phyloP scores from a whole-genome alignment of 768 basidiomycete species.

The Epithele typhae region DNA sequence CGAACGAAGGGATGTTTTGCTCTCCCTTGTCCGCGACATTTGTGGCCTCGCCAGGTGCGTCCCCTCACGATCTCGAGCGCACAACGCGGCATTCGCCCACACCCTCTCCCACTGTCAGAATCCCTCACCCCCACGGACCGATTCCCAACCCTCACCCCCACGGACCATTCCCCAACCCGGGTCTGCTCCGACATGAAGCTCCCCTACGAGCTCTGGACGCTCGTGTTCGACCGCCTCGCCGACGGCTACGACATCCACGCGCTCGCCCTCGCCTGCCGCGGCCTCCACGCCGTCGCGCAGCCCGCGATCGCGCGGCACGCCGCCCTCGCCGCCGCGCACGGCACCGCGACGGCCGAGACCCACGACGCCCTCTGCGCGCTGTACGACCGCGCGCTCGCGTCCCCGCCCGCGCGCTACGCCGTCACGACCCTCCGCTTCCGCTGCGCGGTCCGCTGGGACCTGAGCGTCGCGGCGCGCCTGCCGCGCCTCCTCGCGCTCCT shows the following conservation, averaged over 20 bases:
- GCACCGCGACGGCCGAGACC: not conserved
- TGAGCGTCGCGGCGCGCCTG: too few species aligned
- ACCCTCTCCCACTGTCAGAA: too few species aligned
- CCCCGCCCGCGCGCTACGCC: not conserved
- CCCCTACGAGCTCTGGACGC: not conserved
- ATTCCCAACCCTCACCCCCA: too few species aligned
- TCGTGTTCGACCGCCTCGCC: not conserved
- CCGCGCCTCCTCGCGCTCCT: not conserved
- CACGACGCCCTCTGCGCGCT: not conserved
- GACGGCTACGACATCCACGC: slow-evolving; percentile 2
- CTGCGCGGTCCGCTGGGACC: too few species aligned
- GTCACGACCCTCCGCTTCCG: not conserved
- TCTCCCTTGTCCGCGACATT: too few species aligned
- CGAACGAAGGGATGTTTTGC: too few species aligned
- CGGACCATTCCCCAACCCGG: not conserved
- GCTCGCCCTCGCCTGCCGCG: not conserved
- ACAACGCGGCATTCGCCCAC: too few species aligned
- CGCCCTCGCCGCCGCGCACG: not conserved
- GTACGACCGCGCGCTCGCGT: not conserved
- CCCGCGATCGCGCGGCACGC: not conserved
- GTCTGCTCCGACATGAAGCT: not conserved
- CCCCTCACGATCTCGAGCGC: too few species aligned
- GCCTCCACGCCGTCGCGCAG: not conserved
- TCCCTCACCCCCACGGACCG: too few species aligned
- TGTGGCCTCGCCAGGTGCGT: too few species aligned